Base-by-base conservation (phyloP, 2,329 filamentous ascomycete species). In the Pseudogymnoascus sp. region DNA sequence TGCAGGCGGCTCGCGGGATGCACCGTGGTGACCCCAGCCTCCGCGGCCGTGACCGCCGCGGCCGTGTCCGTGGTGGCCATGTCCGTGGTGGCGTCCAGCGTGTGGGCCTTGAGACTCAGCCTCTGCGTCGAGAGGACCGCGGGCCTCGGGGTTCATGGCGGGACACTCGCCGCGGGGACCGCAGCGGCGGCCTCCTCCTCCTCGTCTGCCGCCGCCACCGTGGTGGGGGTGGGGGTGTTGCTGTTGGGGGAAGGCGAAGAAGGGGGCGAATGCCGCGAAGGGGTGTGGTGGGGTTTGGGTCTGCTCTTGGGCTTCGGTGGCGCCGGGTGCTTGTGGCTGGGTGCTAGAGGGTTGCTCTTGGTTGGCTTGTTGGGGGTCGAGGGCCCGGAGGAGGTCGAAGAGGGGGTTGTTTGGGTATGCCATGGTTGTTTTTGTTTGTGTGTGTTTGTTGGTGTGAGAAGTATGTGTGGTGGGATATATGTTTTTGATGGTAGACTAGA, bases 1-100 rank as follows among this genome's bases (percentile, higher is more conserved):
- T 35, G 66, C 65, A 22, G 66, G 66, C 45, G 65, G 66, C 41
- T 60, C 64, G 36, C 66, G 66, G 8, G 19, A 19, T 19, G 19
- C 19, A 19, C 64, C 63, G 16, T 64, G 64, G 41, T 62, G 62
- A 16, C 49, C 35, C n/a, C 28, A 28, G n/a, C 30, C 30, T 2
- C 60, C 59, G 41, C 42, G 58, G 16, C 63, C 62, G 19, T 38
- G 38, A 8, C 61, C 39, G 9, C 61, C 42, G 14, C 60, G 41
- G 9, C 30, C 30, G 9, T 30, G 28, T 38, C 36, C 36, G n/a
- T 39, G 36, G n/a, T 41, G 38, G 3, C 16, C 38, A n/a, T 39
- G 28, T 16, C 36, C 36, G n/a, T 39, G 36, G n/a, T 41, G 38
- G 3, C 16, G 38, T 41, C 38, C 38, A 2, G 2, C 38, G 4